These are phyloP conservation scores for Brettanomyces sp. DNA, from an alignment of 805 yeast species.

Conservation along the genomic window DNA sequence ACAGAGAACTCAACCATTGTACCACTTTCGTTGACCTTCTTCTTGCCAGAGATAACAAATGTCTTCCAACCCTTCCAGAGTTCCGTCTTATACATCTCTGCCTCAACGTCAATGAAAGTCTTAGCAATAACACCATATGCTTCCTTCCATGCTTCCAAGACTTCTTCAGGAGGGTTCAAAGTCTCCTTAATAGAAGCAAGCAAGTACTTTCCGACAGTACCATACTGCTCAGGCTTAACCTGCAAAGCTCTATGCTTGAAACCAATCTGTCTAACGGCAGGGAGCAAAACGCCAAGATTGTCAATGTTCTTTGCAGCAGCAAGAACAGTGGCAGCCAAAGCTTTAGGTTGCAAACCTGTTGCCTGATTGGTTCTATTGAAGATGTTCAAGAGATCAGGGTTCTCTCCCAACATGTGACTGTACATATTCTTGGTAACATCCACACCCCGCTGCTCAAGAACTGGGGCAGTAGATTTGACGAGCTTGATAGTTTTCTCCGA, in stretches of 20 bases:
- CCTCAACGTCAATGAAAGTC: constrained; percentile 47
- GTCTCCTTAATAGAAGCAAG: constrained; percentile 43
- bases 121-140: constrained; percentile 61
- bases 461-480: constrained; percentile 26
- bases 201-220: constrained; percentile 52
- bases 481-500: background rate
- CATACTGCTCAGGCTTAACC: constrained; percentile 55
- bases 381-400: constrained; percentile 48
- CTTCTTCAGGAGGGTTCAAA: constrained; percentile 49
- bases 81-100: constrained; percentile 30
- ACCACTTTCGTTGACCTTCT: constrained; percentile 32
- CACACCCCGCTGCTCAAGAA: constrained; percentile 45
- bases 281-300: constrained; percentile 49
- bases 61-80: constrained; percentile 52
- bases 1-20: constrained; percentile 45
- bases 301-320: constrained; percentile 55
- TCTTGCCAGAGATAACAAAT: constrained; percentile 32
- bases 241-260: constrained; percentile 60
- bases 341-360: constrained; percentile 48
- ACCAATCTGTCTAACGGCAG: constrained; percentile 51
- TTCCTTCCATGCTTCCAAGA: constrained; percentile 53
- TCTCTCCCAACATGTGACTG: constrained; percentile 39
- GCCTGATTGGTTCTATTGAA: constrained; percentile 54
- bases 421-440: constrained; percentile 47
- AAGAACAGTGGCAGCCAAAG: constrained; percentile 37